Evolutionary conservation across 192 early-diverging fungal species (phyloP), one percentile per base, ranked within the genome.

Genomic region (Haplosporangium gracile): DNA sequence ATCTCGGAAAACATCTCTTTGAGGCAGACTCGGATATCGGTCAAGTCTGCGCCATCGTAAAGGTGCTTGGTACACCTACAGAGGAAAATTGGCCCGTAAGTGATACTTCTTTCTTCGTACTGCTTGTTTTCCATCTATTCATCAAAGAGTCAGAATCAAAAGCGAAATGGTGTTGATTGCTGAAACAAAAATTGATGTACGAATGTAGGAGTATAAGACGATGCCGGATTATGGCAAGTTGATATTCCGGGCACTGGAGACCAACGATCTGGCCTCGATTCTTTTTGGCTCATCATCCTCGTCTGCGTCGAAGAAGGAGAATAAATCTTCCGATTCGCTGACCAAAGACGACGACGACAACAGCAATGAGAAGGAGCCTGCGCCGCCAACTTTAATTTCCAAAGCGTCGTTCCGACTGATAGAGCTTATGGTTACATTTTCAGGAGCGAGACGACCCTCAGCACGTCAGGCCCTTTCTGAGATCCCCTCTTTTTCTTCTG

Each of bases 1-100:
- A 85, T 55, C 60, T 82, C 0, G 85, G 85, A 5, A 75, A 43
- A 70, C 45, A 55, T 34, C 78, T 90, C 18, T 89, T 91, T 80
- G 76, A 80, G 69, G 89, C 89, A 9, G 90, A 89, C 18, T 86
- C 79, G 2, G 90, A 91, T 77, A 87, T 91, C 51, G 90, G 89
- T 10, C 90, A 91, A 68, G 69, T 91, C 24, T 81, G 88, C 34
- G 79, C 82, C 40, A 90, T 91, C 39, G 88, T 91, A 55, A 81
- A 84, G 20, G 86, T 83, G 5, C 71, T 91, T 8, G 89, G 89
- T n/a, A 88, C 79, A 20, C 89, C 89, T 4, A 87, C 76, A 13
- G 82, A 88, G 18, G 68, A 68, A 7, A 89, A 80, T n/a, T 89
- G 89, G 89, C 89, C 89, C 9, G 85, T 89, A 87, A 75, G 84